Base-by-base conservation (phyloP, 2,329 filamentous ascomycete genomes). In the Claviceps capensis region DNA sequence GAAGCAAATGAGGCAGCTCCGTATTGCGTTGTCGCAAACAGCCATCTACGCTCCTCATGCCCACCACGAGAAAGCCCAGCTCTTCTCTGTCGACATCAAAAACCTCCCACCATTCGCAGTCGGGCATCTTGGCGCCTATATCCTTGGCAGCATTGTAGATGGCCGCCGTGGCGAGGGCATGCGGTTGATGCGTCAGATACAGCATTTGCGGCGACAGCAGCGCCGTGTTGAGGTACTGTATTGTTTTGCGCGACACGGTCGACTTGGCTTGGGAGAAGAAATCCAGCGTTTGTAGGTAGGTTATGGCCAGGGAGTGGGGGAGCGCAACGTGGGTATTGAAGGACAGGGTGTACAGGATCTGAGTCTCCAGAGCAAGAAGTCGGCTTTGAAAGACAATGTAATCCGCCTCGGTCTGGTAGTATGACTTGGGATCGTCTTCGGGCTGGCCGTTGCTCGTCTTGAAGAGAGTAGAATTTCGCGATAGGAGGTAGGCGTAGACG, bases 31-130 rank as follows among this genome's bases (percentile, higher is more conserved):
- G 73, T 54, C 68, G 69, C 51, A 82, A 80, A 68, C 85, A 88
- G 0, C 79, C 82, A 56, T 85, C 82, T 51, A 94, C 71, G 61
- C 90, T 96, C 55, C 81, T 74, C 77, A 96, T 79, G 0, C 78
- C 89, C 11, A 96, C 87, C 3, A 95, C 89, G 53, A 97, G 68
- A 60, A 97, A 97, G 0, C 93, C 93, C 38, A 98, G 74, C 65
- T 95, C 89, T 71, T 98, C 93, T 49, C 93, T 77, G 61, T 96
- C 90, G 7, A 93, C 87, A 67, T 98, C 93, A 65, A 97, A 97
- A 0, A 97, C 88, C 67, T 96, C 90, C 93, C 93, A 98, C 93
- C 93, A 98, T 56, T 88, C 83, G 47, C 79, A 80, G 56, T 86
- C 85, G 0, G 91, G 88, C 69, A 96, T 76, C 65, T 87, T 89